These are phyloP conservation scores for Coemansia sp. DNA, from an alignment of 192 early-diverging fungal species.

Conservation along the genomic window DNA sequence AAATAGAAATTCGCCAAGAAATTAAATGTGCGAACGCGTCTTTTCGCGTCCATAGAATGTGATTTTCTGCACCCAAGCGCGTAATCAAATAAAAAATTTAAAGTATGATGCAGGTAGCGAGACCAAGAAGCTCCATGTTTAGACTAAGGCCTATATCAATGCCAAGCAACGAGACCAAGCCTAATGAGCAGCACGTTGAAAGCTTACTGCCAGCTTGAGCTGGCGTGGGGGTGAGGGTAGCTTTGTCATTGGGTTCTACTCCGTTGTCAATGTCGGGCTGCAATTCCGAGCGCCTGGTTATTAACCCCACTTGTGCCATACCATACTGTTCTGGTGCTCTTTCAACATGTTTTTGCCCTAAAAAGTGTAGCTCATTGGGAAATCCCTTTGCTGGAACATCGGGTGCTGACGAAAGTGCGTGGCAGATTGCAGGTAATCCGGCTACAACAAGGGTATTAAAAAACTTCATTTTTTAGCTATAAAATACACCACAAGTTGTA, in stretches of 20 bases:
- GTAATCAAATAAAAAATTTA: not conserved
- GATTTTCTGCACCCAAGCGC: not conserved
- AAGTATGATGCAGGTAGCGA: constrained; percentile 41
- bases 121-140: constrained; percentile 19
- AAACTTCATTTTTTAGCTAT: not conserved
- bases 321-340: not conserved
- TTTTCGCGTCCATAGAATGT: not conserved
- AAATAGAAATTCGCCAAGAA: too few relatives aligned
- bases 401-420: constrained; percentile 9
- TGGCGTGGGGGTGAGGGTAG: constrained; percentile 1
- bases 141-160: constrained; percentile 16
- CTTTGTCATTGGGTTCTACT: not conserved
- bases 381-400: not conserved
- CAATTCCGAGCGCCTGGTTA: not conserved
- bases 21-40: not conserved
- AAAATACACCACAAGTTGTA: not conserved
- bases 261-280: not conserved
- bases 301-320: not conserved
- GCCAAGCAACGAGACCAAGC: constrained; percentile 32
- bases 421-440: not conserved
- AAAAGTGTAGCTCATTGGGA: not conserved
- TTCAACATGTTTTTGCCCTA: not conserved
- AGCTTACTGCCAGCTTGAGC: not conserved
- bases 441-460: not conserved
- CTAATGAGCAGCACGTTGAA: constrained; percentile 28